These are phyloP conservation scores for Trichosanthes cucumerina DNA, from an alignment of 306 rosid species.

Conservation along the genomic window DNA sequence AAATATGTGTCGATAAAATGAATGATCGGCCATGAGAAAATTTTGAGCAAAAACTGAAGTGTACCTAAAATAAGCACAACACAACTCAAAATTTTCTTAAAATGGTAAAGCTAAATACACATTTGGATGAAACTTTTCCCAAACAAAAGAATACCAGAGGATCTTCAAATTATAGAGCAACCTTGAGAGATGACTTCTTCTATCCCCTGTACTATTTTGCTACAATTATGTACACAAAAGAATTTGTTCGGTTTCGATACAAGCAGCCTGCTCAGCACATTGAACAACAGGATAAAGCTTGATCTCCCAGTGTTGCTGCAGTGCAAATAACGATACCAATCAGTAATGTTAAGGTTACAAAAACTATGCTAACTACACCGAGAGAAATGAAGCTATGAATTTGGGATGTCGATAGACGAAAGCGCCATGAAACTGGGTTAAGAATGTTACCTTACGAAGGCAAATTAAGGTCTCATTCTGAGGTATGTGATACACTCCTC, in stretches of 20 bases:
- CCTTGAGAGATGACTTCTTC: not conserved
- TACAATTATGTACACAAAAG: conserved; percentile 1
- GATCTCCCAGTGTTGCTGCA: not conserved
- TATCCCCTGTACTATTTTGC: not conserved
- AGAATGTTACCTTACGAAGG: not conserved
- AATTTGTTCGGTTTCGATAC: not conserved
- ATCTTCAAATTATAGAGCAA: not conserved
- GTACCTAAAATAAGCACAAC: not conserved
- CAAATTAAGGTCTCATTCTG: not conserved
- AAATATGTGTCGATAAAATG: not conserved
- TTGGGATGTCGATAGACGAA: not conserved
- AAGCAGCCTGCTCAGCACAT: not conserved
- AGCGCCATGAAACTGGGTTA: not conserved
- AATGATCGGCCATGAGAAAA: not conserved
- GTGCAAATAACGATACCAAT: not conserved
- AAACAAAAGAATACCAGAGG: not conserved
- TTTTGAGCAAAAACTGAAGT: not conserved
- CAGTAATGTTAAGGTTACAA: not conserved
- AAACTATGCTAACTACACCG: not conserved
- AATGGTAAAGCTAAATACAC: not conserved
- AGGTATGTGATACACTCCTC: not conserved
- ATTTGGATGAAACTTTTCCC: not conserved
- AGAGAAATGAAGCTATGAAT: not conserved
- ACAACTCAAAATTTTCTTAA: not conserved
- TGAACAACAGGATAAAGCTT: not conserved